A percentile compares a stretch with the other conserved stretches of the same genome.
phyloP scores from a whole-genome alignment of 2,329 filamentous ascomycete genomes.

The Hypoxylon sp. region DNA sequence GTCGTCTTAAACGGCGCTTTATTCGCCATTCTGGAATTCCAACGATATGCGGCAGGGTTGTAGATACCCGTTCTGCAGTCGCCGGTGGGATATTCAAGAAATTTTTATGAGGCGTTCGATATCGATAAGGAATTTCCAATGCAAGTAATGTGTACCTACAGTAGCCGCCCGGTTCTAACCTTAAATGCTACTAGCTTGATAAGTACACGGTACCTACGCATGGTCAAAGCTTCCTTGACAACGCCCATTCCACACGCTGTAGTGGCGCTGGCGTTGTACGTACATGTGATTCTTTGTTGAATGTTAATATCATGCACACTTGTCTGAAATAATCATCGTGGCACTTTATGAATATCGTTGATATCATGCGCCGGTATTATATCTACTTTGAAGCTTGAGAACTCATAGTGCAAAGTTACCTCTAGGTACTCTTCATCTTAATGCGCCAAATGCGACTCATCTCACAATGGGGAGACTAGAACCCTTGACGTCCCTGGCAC shows the following conservation, averaged over 20 bases:
- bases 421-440: constrained; percentile 23
- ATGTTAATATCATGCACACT: no score
- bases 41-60: constrained; percentile 19
- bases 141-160: constrained; percentile 27
- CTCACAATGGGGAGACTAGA: constrained; percentile 67
- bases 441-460: constrained; percentile 23
- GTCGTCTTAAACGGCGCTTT: constrained; percentile 83
- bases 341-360: not conserved
- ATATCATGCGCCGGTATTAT: not conserved
- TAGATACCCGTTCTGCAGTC: constrained; percentile 13
- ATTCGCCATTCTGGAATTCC: constrained; percentile 66
- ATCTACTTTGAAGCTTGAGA: not conserved
- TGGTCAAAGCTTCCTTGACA: constrained; percentile 7
- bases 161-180: not conserved
- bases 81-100: constrained; percentile 45
- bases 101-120: constrained; percentile 46
- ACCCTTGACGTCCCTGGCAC: constrained; percentile 69
- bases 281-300: not conserved
- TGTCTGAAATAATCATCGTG: not conserved
- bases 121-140: constrained; percentile 47
- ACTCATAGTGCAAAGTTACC: not conserved
- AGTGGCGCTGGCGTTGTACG: not conserved
- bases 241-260: not conserved
- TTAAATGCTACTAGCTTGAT: not conserved
- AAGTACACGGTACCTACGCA: not conserved